A percentile compares a stretch with the other conserved stretches of the same genome.
Evolutionary conservation across 768 basidiomycete genomes (phyloP).

Genomic region (Podaxis carcinomalis): DNA sequence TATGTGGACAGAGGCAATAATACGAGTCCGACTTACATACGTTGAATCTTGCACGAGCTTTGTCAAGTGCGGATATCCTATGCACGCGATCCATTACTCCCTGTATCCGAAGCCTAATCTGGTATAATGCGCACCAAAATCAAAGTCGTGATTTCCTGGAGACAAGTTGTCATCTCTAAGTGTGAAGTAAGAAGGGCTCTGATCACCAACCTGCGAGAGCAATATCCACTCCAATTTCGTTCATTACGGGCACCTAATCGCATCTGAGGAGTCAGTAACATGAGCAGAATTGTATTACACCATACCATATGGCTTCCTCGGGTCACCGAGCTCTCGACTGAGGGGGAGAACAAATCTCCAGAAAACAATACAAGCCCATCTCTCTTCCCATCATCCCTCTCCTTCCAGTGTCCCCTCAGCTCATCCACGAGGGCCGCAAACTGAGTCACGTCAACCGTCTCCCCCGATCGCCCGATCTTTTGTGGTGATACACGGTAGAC

Average conservation of each 20-base stretch:
- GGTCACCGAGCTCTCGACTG: constrained; percentile 82
- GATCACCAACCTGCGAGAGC: constrained; percentile 66
- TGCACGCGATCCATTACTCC: background rate
- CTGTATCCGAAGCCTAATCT: background rate
- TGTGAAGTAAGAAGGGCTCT: background rate
- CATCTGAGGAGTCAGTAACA: background rate
- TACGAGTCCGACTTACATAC: constrained; percentile 50
- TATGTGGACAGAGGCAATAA: background rate
- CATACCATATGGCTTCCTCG: constrained; percentile 88
- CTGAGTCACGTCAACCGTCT: constrained; percentile 84
- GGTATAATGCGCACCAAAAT: constrained; percentile 53
- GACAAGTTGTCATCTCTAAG: background rate
- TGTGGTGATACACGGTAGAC: constrained; percentile 80
- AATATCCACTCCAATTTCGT: constrained; percentile 73
- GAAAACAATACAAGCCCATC: constrained; percentile 85
- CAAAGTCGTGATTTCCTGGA: constrained; percentile 89
- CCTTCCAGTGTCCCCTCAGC: constrained; percentile 55
- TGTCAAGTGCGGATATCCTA: constrained; percentile 32
- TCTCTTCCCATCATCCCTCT: constrained; percentile 36
- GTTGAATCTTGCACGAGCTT: constrained; percentile 67
- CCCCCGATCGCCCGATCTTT: constrained; percentile 48
- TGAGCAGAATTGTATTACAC: background rate
- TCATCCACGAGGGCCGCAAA: constrained; percentile 71
- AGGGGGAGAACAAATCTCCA: constrained; percentile 86
- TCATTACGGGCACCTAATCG: constrained; percentile 80